Evolutionary conservation across 2,329 filamentous ascomycete species (phyloP), one percentile per base, ranked within the genome.

Genomic region (Xylariaceae sp.): DNA sequence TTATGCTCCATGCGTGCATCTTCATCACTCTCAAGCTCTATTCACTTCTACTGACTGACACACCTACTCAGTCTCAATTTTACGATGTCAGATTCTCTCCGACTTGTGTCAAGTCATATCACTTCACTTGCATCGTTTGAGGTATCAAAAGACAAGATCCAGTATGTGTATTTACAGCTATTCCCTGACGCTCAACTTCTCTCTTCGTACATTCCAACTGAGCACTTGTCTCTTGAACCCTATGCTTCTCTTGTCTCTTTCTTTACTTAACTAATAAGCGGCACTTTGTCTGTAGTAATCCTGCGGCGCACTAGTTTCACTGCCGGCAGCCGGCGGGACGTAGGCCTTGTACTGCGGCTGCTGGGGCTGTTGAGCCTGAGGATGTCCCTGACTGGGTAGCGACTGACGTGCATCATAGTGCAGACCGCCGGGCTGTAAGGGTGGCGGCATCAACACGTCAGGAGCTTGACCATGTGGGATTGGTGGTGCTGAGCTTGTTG

Each of bases 341-440:
- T 87, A 87, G 0, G 84, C 79, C 67, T 81, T 85, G 61, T 86
- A 87, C 66, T 84, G 81, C 32, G 74, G 74, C 62, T 76, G 73
- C 15, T 62, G 62, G 30, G 59, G 62, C 9, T 52, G 52, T 16
- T 53, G 55, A n/a, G 39, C 13, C 11, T 50, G 57, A 45, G 61
- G 46, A 9, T 43, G 24, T 13, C 32, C 24, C 67, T 82, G 76
- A 59, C 78, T 81, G 3, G 80, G 80, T 24, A 83, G 66, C 6
- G 73, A 71, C 50, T 82, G 76, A 18, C 81, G 72, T 5, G 79
- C 71, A 61, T 84, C 79, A 53, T 76, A 81, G 1, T 73, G 73
- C 1, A 70, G 32, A 1, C 78, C 78, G n/a, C 68, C 66, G 1
- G 76, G 75, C 23, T 80, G 77, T 55, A 77, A 64, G 13, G 77